Percentiles rank a stretch among this genome's conserved stretches.
These are phyloP conservation scores for Fusarium humuli DNA, from an alignment of 2,329 filamentous ascomycete genomes.

Conservation along the genomic window DNA sequence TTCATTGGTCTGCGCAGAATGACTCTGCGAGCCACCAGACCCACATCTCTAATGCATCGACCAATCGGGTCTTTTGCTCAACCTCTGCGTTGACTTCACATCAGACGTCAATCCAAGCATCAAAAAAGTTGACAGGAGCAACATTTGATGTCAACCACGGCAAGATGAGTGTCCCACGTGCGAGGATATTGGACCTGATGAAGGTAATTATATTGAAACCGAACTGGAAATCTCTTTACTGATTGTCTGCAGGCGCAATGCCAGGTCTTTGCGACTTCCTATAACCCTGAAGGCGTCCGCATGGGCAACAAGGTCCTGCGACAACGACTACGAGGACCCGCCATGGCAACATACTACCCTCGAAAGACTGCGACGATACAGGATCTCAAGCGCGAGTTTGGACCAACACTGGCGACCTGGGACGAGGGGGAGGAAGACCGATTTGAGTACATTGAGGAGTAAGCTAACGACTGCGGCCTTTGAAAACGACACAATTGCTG, in stretches of 20 bases:
- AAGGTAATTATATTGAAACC: slow-evolving; percentile 66
- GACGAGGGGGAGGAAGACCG: slow-evolving; percentile 85
- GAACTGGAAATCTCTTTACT: slow-evolving; percentile 26
- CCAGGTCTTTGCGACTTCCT: slow-evolving; percentile 89
- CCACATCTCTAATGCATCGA: background rate
- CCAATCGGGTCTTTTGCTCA: slow-evolving; percentile 41
- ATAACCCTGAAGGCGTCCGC: slow-evolving; percentile 84
- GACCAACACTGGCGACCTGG: slow-evolving; percentile 73
- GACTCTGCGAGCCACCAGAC: background rate
- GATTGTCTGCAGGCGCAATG: slow-evolving; percentile 77
- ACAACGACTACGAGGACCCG: slow-evolving; percentile 86
- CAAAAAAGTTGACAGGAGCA: slow-evolving; percentile 43
- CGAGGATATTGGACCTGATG: slow-evolving; percentile 77
- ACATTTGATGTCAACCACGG: slow-evolving; percentile 46
- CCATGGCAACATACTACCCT: slow-evolving; percentile 89
- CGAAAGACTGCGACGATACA: slow-evolving; percentile 76
- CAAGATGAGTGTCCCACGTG: slow-evolving; percentile 72
- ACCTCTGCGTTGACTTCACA: slow-evolving; percentile 37
- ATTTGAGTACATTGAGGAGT: slow-evolving; percentile 78
- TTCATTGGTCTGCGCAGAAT: background rate
- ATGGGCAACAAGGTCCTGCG: slow-evolving; percentile 93
- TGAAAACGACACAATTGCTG: slow-evolving; percentile 39
- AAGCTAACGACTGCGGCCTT: slow-evolving; percentile 47
- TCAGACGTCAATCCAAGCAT: slow-evolving; percentile 47
- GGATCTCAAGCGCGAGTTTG: slow-evolving; percentile 78